phyloP scores from a whole-genome alignment of 176 grass and related monocot species.

The Rhynchospora breviuscula region DNA sequence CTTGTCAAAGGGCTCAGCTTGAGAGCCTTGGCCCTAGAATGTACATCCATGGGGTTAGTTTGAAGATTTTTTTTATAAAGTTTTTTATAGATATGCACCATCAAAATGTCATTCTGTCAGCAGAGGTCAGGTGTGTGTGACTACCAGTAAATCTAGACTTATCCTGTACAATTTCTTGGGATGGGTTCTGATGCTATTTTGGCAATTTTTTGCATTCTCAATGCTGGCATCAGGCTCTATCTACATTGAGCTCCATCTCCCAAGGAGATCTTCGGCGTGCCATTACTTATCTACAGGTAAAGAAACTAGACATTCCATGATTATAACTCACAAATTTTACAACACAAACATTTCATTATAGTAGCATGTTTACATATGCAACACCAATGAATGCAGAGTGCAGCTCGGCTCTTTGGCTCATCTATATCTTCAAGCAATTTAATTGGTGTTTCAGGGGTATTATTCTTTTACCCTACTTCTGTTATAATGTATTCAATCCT shows the following conservation, averaged over 20 bases:
- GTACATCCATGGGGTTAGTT: not conserved
- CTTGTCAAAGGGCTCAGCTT: not conserved
- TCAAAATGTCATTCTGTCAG: not conserved
- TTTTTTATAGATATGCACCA: not conserved
- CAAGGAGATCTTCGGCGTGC: conserved; percentile 97
- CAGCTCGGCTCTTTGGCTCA: conserved; percentile 87
- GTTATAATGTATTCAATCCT: conserved; percentile 18
- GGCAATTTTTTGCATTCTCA: conserved; percentile 26
- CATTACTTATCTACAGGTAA: conserved; percentile 97
- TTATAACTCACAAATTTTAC: not conserved
- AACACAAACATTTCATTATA: not conserved
- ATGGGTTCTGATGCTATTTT: not conserved
- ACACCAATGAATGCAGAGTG: conserved; percentile 57
- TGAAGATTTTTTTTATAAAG: not conserved
- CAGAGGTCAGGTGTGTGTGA: not conserved
- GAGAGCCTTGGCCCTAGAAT: not conserved
- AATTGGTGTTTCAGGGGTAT: conserved; percentile 98
- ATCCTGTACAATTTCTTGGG: not conserved
- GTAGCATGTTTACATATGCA: conserved; percentile 9
- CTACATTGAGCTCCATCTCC: conserved; percentile 77
- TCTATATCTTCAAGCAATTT: conserved; percentile 77
- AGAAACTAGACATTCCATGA: not conserved
- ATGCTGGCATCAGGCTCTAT: conserved; percentile 55
- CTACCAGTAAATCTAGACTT: not conserved
- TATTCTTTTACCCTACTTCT: conserved; percentile 8